Conservation (phyloP, 2,329 filamentous ascomycete genomes). For the Blastomyces gilchristii region DNA sequence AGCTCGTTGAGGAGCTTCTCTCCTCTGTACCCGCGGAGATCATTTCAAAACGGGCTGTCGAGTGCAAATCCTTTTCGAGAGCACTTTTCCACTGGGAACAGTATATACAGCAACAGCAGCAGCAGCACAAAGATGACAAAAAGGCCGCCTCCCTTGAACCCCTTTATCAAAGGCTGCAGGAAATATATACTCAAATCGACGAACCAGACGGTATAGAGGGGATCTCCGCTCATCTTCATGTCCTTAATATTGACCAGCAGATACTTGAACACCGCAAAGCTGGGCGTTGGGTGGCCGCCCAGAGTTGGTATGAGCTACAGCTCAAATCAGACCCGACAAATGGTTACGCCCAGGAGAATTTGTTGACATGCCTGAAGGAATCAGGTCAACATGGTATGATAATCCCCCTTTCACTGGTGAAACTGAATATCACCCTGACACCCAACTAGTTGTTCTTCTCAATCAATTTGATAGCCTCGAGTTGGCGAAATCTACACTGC, state of each 20-base stretch:
- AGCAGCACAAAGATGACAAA: conserved; percentile 37
- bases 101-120: conserved; percentile 57
- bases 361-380: conserved; percentile 81
- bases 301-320: conserved; percentile 95
- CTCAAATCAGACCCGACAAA: conserved; percentile 70
- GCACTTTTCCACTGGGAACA: conserved; percentile 94
- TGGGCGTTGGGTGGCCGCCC: conserved; percentile 84
- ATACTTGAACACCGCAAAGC: conserved; percentile 87
- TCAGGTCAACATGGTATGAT: conserved; percentile 81
- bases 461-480: conserved; percentile 75
- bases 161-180: conserved; percentile 68
- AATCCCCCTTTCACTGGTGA: background rate
- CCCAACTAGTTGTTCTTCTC: conserved; percentile 59
- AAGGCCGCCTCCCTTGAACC: conserved; percentile 47
- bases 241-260: conserved; percentile 87
- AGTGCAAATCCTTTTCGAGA: conserved; percentile 84
- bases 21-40: conserved; percentile 58
- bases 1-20: conserved; percentile 62
- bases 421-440: background rate
- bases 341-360: conserved; percentile 65
- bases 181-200: conserved; percentile 95
- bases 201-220: conserved; percentile 95
- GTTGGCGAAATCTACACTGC: conserved; percentile 40
- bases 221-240: conserved; percentile 75
- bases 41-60: conserved; percentile 75